Evolutionary conservation across 352 stramenopile species (phyloP).

Genomic region (Peronospora destructor): DNA sequence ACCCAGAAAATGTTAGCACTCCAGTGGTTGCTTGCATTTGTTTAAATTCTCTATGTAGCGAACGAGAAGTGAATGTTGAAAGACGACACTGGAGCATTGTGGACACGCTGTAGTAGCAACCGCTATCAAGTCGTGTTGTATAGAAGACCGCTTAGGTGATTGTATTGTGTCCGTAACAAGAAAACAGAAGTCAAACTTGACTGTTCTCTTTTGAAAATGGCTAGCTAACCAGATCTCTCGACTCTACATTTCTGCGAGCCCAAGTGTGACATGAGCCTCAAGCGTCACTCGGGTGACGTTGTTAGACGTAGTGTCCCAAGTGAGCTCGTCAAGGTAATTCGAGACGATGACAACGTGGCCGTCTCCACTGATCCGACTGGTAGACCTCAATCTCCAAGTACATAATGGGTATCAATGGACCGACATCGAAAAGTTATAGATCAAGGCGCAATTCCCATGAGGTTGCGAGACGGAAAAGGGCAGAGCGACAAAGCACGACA

Average conservation of each 20-base stretch:
- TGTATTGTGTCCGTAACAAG: slow-evolving; percentile 12
- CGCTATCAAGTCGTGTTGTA: slow-evolving; percentile 4
- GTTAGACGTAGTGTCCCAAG: slow-evolving; percentile 1
- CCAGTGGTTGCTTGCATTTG: slow-evolving; percentile 6
- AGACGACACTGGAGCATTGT: slow-evolving; percentile 1
- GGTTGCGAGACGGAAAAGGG: slow-evolving; percentile 41
- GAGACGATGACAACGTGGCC: neutral
- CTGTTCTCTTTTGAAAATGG: neutral
- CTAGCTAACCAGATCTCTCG: neutral
- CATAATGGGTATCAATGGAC: slow-evolving; percentile 45
- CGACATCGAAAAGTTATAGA: too few relatives aligned
- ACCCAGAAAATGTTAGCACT: neutral
- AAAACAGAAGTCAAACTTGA: slow-evolving; percentile 7
- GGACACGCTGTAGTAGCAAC: slow-evolving; percentile 4
- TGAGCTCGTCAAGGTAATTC: slow-evolving; percentile 8
- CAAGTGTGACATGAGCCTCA: slow-evolving; percentile 10
- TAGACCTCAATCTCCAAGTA: slow-evolving; percentile 27
- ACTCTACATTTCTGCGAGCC: slow-evolving; percentile 4
- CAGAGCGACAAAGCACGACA: slow-evolving; percentile 29
- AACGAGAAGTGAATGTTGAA: slow-evolving; percentile 1
- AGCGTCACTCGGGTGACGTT: slow-evolving; percentile 12
- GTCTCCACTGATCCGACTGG: neutral
- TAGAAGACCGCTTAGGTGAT: slow-evolving; percentile 1
- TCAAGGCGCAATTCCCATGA: slow-evolving; percentile 86
- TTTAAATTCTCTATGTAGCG: slow-evolving; percentile 15